Base-by-base conservation (phyloP, 2,329 filamentous ascomycete species). In the Stachybotrys chartarum region DNA sequence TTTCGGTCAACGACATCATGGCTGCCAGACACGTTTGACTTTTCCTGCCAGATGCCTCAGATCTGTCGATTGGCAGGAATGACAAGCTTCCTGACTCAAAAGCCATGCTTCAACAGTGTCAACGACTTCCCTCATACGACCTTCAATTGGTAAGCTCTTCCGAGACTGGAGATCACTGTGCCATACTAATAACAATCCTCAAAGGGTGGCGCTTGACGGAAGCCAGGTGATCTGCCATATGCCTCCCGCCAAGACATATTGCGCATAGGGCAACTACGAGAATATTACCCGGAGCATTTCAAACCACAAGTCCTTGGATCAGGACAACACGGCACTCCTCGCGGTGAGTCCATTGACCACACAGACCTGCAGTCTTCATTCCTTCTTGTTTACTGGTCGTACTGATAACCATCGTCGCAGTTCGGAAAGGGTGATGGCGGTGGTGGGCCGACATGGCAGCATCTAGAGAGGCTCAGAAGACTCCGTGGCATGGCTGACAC, bases 291-390 rank as follows among this genome's bases (percentile, higher is more conserved):
- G 90, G 59, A 95, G 90, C 65, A 79, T 95, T 53, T 84, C 84
- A 16, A 88, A 93, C 67, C 91, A 96, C 76, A 96, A 96, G 74
- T 93, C 89, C 4, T 81, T 96, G 78, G 90, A 95, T 63, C 86
- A 93, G 63, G 91, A 96, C 68, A 81, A 87, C 57, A 91, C 88
- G 1, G 93, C 89, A 0, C 78, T 96, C n/a, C 78, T 96, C 12
- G 89, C 55, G 35, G 55, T 54, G 52, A 56, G 55, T 56, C 2
- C 7, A 7, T 10, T 10, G 44, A 53, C 35, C 35, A 10, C 11
- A 10, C 24, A 8, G 16, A n/a, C n/a, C n/a, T n/a, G n/a, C n/a
- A n/a, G n/a, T n/a, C n/a, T n/a, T n/a, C n/a, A n/a, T n/a, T n/a
- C n/a, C n/a, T n/a, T n/a, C n/a, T n/a, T n/a, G n/a, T n/a, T n/a